A percentile compares a stretch with the other conserved stretches of the same genome.
Conservation (phyloP, 1,139 yeast genomes). For the Hansenula lynferdii region DNA sequence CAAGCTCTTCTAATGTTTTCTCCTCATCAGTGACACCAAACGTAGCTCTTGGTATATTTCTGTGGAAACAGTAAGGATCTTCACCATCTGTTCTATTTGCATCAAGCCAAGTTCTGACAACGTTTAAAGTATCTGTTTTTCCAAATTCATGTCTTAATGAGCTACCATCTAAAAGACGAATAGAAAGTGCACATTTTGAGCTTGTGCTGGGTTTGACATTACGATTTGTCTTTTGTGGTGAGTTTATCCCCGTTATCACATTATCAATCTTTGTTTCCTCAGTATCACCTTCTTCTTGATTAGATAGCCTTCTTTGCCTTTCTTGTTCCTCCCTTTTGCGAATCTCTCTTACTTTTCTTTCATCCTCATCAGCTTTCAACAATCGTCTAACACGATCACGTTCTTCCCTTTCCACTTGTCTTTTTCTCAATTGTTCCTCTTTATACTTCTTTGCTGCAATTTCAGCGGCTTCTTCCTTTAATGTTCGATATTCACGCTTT, state of each 20-base stretch:
- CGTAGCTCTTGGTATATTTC: conserved; percentile 38
- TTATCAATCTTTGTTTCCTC: conserved; percentile 11
- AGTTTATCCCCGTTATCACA: conserved; percentile 9
- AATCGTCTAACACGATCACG: conserved; percentile 48
- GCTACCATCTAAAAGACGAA: conserved; percentile 52
- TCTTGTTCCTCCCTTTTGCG: conserved; percentile 11
- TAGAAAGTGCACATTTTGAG: conserved; percentile 37
- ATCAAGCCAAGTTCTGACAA: conserved; percentile 64
- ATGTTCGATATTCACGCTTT: conserved; percentile 15
- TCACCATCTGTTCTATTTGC: conserved; percentile 42
- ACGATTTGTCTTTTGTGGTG: conserved; percentile 18
- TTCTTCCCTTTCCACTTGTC: conserved; percentile 39
- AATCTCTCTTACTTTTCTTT: conserved; percentile 28
- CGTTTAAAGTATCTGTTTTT: conserved; percentile 38
- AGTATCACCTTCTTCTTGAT: conserved; percentile 8
- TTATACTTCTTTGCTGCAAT: conserved; percentile 34
- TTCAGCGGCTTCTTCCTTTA: conserved; percentile 36
- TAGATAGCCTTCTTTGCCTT: conserved; percentile 17
- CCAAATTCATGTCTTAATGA: conserved; percentile 41
- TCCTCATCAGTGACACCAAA: conserved; percentile 52
- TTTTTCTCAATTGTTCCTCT: conserved; percentile 34
- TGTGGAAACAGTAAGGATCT: conserved; percentile 41
- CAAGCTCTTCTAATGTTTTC: conserved; percentile 40
- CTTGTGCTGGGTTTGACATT: conserved; percentile 6
- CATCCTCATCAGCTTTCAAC: conserved; percentile 46